Percentiles rank a stretch among this genome's conserved stretches.
Evolutionary conservation across 305 asterid species (phyloP).

Genomic region (Caryopteris hybrid): DNA sequence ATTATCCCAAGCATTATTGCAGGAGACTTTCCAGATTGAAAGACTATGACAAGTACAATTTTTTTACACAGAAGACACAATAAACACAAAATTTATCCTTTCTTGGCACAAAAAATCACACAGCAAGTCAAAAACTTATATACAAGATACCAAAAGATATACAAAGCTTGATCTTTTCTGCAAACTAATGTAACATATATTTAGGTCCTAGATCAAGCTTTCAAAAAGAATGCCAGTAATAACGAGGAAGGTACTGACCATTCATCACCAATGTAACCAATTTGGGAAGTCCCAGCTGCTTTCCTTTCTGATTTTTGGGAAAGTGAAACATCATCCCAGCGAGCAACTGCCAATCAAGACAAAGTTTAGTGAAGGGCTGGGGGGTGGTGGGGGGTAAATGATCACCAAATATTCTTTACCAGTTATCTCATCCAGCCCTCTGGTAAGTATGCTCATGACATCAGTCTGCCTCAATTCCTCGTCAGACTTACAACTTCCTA

Average conservation of each 20-base stretch:
- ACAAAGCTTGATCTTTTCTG: background rate
- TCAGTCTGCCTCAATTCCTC: slow-evolving; percentile 30
- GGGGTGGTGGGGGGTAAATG: background rate
- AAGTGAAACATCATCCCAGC: slow-evolving; percentile 62
- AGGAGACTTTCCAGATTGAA: background rate
- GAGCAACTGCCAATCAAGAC: slow-evolving; percentile 50
- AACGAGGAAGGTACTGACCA: slow-evolving; percentile 52
- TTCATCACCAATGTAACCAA: slow-evolving; percentile 84
- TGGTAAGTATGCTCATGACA: slow-evolving; percentile 49
- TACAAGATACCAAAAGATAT: background rate
- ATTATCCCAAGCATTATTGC: background rate
- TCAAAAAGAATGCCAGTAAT: background rate
- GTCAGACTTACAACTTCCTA: slow-evolving; percentile 22
- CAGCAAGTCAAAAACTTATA: background rate
- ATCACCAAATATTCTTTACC: slow-evolving; percentile 37
- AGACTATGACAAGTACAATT: background rate
- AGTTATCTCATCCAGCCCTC: slow-evolving; percentile 62
- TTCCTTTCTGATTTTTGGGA: slow-evolving; percentile 29
- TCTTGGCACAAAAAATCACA: background rate
- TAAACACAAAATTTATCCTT: background rate
- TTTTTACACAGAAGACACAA: background rate
- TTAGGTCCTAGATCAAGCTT: background rate
- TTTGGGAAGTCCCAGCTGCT: slow-evolving; percentile 28
- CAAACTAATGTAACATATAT: background rate
- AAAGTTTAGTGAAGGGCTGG: background rate